Base-by-base conservation (phyloP, 2,329 filamentous ascomycete genomes). In the Talaromyces sp. region DNA sequence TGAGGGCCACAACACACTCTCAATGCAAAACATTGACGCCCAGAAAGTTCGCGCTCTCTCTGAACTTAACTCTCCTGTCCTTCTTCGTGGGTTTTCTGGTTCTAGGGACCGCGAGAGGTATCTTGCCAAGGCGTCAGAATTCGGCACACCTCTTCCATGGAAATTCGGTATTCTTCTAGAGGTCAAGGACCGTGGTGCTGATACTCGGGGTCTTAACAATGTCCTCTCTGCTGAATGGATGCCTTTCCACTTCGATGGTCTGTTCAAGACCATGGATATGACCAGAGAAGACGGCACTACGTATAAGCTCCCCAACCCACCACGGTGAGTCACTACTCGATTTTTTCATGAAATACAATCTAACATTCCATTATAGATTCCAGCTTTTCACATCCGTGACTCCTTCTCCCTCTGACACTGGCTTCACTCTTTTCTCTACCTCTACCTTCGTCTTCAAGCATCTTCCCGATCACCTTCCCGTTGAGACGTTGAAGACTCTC, bases 401-500 rank as follows among this genome's bases (percentile, higher is more conserved):
- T 0, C 69, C 71, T 0, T 76, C 81, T 0, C 83, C 83, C 0
- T 77, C 77, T 52, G 75, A 82, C 10, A 83, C 79, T 0, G 83
- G 83, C 0, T 83, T 79, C 65, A 86, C 83, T 0, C 71, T 86
- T 1, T 85, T 86, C 66, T 80, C 82, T 0, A 79, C 77, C 0
- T 85, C 83, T 0, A 78, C 77, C 0, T 70, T 82, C 0, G 69
- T 86, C 16, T 83, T 83, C 69, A 75, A 77, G 34, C 73, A 83
- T 51, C 75, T 84, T 0, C 76, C 80, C 0, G 34, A 68, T 0
- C 73, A 72, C 58, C 66, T 79, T 1, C 70, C 74, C 0, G 62
- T 76, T 0, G 75, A 77, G 10, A 68, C 69, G 0, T 71, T 84
- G 3, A 67, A 72, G 6, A 64, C 65, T 3, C 70, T 79, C n/a